Evolutionary conservation across 2,329 filamentous ascomycete genomes (phyloP).

Genomic region (Mycosphaerelloides madeirae): DNA sequence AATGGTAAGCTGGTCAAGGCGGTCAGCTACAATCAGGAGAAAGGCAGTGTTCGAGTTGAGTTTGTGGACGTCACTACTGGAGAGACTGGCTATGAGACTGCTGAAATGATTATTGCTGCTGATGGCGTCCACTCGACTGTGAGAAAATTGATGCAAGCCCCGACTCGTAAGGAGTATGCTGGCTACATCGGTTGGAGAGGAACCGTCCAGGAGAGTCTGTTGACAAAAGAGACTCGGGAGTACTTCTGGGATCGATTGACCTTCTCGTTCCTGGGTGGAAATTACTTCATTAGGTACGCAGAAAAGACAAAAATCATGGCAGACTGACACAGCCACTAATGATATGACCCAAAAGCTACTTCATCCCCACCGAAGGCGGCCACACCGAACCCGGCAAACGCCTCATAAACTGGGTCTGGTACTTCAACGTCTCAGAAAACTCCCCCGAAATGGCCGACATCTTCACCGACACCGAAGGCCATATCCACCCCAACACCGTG

Average conservation of each 20-base stretch:
- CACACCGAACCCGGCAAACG: background rate
- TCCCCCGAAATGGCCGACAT: background rate
- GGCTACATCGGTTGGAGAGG: background rate
- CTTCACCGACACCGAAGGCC: background rate
- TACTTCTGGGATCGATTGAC: background rate
- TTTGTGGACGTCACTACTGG: background rate
- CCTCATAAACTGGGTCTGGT: background rate
- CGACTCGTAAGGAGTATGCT: background rate
- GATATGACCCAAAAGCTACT: too few species aligned
- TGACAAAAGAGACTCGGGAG: background rate
- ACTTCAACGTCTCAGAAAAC: background rate
- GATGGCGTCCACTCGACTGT: background rate
- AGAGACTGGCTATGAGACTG: background rate
- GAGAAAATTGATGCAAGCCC: background rate
- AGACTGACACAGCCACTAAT: background rate
- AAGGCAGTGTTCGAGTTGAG: background rate
- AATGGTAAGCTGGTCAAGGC: background rate
- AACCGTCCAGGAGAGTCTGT: background rate
- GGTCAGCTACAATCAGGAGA: background rate
- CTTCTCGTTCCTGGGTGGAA: background rate
- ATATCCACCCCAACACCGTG: background rate
- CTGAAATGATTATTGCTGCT: background rate
- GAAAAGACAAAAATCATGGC: background rate
- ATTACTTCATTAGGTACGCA: background rate
- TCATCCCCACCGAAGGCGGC: background rate